These are phyloP conservation scores for Saitozyma sp. DNA, from an alignment of 768 basidiomycete genomes.

Conservation along the genomic window DNA sequence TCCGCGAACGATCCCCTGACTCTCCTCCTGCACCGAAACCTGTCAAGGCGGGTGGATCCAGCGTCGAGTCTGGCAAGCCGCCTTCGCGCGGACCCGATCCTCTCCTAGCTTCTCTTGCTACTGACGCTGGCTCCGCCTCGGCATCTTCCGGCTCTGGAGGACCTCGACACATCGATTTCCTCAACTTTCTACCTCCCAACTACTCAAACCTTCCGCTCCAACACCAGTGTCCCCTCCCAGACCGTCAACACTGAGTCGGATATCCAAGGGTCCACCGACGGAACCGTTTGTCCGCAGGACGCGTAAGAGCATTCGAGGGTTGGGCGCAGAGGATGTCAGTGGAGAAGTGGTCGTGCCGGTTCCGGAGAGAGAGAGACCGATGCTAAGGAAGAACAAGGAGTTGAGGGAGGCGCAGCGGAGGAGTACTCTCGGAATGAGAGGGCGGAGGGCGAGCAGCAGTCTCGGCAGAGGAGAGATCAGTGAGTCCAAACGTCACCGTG, in stretches of 20 bases:
- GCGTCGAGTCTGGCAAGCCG: background rate
- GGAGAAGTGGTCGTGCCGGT: slow-evolving; percentile 42
- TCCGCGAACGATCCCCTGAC: slow-evolving; percentile 24
- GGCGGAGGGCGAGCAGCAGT: slow-evolving; percentile 45
- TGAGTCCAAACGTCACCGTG: slow-evolving; percentile 16
- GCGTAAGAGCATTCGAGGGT: slow-evolving; percentile 25
- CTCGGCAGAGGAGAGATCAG: slow-evolving; percentile 49
- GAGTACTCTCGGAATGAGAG: slow-evolving; percentile 41
- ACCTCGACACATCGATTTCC: slow-evolving; percentile 17
- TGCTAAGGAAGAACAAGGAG: slow-evolving; percentile 48
- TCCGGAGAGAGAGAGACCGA: slow-evolving; percentile 46
- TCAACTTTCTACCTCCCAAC: slow-evolving; percentile 15
- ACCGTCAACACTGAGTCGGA: slow-evolving; percentile 3
- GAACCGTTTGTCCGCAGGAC: slow-evolving; percentile 31
- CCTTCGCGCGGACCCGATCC: background rate
- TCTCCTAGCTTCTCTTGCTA: slow-evolving; percentile 1
- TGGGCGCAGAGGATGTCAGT: slow-evolving; percentile 16
- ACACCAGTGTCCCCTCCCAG: slow-evolving; percentile 19
- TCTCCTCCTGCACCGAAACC: slow-evolving; percentile 13
- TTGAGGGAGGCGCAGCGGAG: slow-evolving; percentile 41
- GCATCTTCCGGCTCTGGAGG: background rate
- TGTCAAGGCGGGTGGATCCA: slow-evolving; percentile 6
- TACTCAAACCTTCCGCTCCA: slow-evolving; percentile 19
- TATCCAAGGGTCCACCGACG: slow-evolving; percentile 30
- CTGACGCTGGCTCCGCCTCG: slow-evolving; percentile 4